Base-by-base conservation (phyloP, 768 basidiomycete genomes). In the Suillus subluteus region DNA sequence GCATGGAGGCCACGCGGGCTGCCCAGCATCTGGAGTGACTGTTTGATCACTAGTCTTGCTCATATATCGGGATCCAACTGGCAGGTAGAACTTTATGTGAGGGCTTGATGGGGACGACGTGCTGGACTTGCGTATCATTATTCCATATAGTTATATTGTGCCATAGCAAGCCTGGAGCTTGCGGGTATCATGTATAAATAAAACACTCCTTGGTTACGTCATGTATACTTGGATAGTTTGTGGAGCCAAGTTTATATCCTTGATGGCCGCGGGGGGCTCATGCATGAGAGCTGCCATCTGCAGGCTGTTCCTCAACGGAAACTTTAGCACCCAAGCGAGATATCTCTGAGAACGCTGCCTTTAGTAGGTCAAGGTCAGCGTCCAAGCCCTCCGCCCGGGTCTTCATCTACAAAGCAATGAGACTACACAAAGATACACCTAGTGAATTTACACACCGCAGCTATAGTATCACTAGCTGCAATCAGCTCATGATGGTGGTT, bases 401-500 rank as follows among this genome's bases (percentile, higher is more conserved):
- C 77, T 95, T 96, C 90, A 97, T 95, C 95, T 95, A 69, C 16
- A 58, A n/a, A 62, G 54, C 0, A 11, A 40, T 63, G 40, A 63
- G 70, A 55, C 26, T 30, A 67, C 54, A 5, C 62, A 38, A 67
- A 59, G 54, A 43, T 37, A 38, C 21, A 43, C 58, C 30, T 50
- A 40, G 32, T 41, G 12, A 21, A 46, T 65, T 15, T 40, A 71
- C 88, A 23, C 77, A 95, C 94, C 6, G 90, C 88, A 67, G 90
- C 88, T 69, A 98, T 97, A 11, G 96, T 97, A 72, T 95, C 93
- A 66, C 91, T 94, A 3, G 96, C 96, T 1, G 94, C 93, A 62
- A 98, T 96, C 23, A 98, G 88, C 70, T 98, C 96, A 66, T 96
- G 94, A 72, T 98, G 96, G 73, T 96, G 95, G 71, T 96, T 95